phyloP scores from a whole-genome alignment of 441 rosid genomes.

The Eruca vesicaria region DNA sequence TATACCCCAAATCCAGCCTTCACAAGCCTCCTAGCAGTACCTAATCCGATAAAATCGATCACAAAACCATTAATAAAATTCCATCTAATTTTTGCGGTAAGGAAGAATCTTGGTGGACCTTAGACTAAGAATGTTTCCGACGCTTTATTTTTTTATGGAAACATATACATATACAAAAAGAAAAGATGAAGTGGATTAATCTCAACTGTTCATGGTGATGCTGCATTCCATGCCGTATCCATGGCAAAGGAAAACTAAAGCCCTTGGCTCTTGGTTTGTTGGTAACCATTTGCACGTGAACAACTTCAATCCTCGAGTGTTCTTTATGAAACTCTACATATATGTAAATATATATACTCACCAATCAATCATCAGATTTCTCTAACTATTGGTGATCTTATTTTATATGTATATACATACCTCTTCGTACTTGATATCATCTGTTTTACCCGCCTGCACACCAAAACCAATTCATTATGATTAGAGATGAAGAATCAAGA shows the following conservation, averaged over 20 bases:
- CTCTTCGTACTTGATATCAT: slow-evolving; percentile 29
- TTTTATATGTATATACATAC: slow-evolving; percentile 5
- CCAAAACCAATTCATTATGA: slow-evolving; percentile 6
- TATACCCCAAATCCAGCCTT: slow-evolving; percentile 56
- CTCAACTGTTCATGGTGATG: slow-evolving; percentile 72
- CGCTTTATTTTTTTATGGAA: not conserved
- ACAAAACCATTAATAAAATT: not conserved
- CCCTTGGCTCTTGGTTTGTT: slow-evolving; percentile 49
- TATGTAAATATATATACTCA: not conserved
- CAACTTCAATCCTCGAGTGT: slow-evolving; percentile 57
- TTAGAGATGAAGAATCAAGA: not conserved
- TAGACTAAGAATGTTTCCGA: not conserved
- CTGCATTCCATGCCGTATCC: slow-evolving; percentile 91
- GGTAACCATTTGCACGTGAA: slow-evolving; percentile 82
- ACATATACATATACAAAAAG: not conserved
- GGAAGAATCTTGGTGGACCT: not conserved
- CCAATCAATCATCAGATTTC: not conserved
- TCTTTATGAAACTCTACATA: slow-evolving; percentile 48
- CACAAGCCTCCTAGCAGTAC: slow-evolving; percentile 59
- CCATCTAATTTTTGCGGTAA: not conserved
- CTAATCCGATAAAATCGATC: slow-evolving; percentile 34
- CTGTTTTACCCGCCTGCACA: slow-evolving; percentile 16
- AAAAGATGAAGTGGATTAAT: not conserved
- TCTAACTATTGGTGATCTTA: not conserved
- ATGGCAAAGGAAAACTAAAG: slow-evolving; percentile 68